These are phyloP conservation scores for Biscogniauxia mediterranea DNA, from an alignment of 2,329 filamentous ascomycete genomes.

Conservation along the genomic window DNA sequence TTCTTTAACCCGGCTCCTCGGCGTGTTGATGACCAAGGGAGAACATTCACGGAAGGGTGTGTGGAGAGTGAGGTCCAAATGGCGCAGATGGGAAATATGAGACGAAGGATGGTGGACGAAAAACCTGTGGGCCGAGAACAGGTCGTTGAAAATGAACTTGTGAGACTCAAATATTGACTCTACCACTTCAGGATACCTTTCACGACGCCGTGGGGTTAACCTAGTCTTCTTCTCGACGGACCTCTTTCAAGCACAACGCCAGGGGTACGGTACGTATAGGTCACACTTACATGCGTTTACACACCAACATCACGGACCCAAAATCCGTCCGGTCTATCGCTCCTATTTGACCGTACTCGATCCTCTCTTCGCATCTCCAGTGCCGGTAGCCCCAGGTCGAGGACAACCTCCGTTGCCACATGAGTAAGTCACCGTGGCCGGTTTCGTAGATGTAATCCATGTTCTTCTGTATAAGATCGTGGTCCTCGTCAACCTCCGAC, in stretches of 20 bases:
- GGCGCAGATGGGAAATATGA: slow-evolving; percentile 23
- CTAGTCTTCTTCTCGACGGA: slow-evolving; percentile 4
- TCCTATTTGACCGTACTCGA: slow-evolving; percentile 20
- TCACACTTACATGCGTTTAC: slow-evolving; percentile 33
- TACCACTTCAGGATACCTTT: slow-evolving; percentile 33
- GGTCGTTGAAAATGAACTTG: slow-evolving; percentile 30
- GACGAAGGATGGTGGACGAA: slow-evolving; percentile 26
- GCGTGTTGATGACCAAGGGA: slow-evolving; percentile 18
- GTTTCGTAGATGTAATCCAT: slow-evolving; percentile 27
- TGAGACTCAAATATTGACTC: slow-evolving; percentile 32
- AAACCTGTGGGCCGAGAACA: slow-evolving; percentile 29
- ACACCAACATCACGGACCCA: slow-evolving; percentile 29
- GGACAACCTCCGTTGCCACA: slow-evolving; percentile 30
- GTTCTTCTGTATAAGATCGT: slow-evolving; percentile 27
- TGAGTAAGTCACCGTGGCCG: slow-evolving; percentile 18
- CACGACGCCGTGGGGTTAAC: no score
- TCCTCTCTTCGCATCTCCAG: slow-evolving; percentile 32
- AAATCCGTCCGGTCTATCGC: slow-evolving; percentile 27
- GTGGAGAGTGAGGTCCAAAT: slow-evolving; percentile 30
- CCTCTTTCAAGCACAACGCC: no score
- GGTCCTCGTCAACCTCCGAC: slow-evolving; percentile 27
- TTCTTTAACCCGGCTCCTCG: slow-evolving; percentile 14
- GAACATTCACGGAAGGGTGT: slow-evolving; percentile 26
- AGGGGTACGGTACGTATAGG: neutral
- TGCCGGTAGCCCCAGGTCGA: slow-evolving; percentile 34